Percentiles rank a stretch among this genome's conserved stretches.
Conservation (phyloP, 2,329 filamentous ascomycete genomes). For the Xenoacremonium recifei region DNA sequence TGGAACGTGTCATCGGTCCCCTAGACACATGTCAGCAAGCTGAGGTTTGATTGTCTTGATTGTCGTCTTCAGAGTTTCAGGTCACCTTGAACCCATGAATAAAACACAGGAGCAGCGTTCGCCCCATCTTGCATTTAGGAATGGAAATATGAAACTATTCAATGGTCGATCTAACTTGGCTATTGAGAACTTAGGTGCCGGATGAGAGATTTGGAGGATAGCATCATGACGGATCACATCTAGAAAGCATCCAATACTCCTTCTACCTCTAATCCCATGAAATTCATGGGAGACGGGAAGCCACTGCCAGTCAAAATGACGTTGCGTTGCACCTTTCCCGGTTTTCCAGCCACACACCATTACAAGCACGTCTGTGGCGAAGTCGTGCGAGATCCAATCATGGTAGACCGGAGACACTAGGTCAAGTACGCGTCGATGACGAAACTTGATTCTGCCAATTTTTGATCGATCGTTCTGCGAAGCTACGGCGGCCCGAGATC, state of each 20-base stretch:
- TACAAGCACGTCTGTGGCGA: conserved; percentile 15
- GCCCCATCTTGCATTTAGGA: conserved; percentile 33
- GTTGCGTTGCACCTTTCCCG: conserved; percentile 17
- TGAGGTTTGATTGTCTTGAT: background rate
- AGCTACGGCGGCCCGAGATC: too few species aligned
- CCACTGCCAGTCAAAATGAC: conserved; percentile 12
- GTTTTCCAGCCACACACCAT: conserved; percentile 23
- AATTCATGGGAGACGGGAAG: background rate
- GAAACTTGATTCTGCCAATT: too few species aligned
- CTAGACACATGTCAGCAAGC: conserved; percentile 31
- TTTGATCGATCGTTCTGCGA: too few species aligned
- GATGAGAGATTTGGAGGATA: background rate
- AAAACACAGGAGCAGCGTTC: conserved; percentile 68
- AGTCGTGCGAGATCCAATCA: too few species aligned
- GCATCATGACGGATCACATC: too few species aligned
- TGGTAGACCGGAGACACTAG: too few species aligned
- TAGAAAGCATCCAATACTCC: background rate
- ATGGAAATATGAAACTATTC: background rate
- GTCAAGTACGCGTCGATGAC: too few species aligned
- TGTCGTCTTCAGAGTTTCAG: background rate
- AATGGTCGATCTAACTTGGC: too few species aligned
- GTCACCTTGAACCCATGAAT: conserved; percentile 77
- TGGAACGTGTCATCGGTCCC: conserved; percentile 69
- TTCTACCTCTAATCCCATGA: background rate
- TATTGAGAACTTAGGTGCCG: background rate